phyloP scores from a whole-genome alignment of 441 rosid species.

The Gossypium gossypioides region DNA sequence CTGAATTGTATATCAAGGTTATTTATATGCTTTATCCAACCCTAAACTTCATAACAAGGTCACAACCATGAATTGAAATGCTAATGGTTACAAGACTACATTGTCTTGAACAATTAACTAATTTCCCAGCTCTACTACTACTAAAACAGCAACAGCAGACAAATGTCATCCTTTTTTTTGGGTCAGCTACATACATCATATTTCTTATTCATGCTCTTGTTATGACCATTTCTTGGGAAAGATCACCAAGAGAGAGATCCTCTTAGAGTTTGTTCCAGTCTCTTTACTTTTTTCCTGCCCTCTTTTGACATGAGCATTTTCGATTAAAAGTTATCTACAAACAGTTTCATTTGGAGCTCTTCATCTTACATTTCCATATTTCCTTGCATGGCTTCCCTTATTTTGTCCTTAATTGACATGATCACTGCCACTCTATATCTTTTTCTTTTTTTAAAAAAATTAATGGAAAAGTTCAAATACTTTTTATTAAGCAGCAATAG shows the following conservation, averaged over 20 bases:
- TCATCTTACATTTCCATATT: not conserved
- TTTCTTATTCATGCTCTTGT: not conserved
- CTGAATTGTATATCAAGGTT: not conserved
- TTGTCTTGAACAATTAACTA: not conserved
- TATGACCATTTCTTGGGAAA: not conserved
- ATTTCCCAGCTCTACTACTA: constrained; percentile 1
- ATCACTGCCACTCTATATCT: not conserved
- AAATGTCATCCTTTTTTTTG: not conserved
- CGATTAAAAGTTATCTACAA: not conserved
- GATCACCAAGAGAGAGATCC: not conserved
- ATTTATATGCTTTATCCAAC: not conserved
- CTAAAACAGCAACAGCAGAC: not conserved
- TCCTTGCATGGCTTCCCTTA: not conserved
- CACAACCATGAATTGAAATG: not conserved
- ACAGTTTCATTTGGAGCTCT: not conserved
- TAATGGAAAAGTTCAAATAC: too few relatives aligned
- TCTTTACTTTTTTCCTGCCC: not conserved
- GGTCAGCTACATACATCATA: not conserved
- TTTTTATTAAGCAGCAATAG: too few relatives aligned
- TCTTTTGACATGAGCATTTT: not conserved
- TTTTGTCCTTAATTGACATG: not conserved
- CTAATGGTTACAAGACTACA: not conserved
- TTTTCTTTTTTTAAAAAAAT: too few relatives aligned
- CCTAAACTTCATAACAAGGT: not conserved
- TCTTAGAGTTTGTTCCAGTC: not conserved